A percentile compares a stretch with the other conserved stretches of the same genome.
Conservation (phyloP, 2,329 filamentous ascomycete genomes). For the Scedosporium minutisporum region DNA sequence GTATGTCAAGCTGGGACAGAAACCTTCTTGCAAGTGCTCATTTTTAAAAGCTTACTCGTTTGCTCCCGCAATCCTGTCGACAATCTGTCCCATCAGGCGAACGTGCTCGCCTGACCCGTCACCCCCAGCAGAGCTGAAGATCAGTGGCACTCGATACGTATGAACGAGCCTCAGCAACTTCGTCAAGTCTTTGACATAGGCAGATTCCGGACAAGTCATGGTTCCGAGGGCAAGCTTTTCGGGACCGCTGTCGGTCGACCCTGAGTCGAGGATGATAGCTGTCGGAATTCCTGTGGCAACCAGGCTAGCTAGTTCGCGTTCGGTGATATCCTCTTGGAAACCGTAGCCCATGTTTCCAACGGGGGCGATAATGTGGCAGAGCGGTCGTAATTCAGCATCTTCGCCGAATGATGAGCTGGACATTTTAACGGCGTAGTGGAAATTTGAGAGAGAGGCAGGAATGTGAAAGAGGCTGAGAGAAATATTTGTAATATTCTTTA, state of each 20-base stretch:
- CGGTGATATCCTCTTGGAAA: conserved; percentile 23
- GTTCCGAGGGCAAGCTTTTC: conserved; percentile 29
- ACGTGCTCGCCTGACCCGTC: conserved; percentile 37
- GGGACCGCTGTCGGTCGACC: conserved; percentile 26
- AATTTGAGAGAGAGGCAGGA: background rate
- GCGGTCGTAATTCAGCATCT: background rate
- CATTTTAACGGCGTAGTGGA: background rate
- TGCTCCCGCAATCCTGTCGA: conserved; percentile 21
- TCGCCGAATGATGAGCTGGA: background rate
- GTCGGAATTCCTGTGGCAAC: conserved; percentile 19
- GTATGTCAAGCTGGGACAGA: too few species aligned
- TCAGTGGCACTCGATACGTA: conserved; percentile 24
- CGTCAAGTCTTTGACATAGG: conserved; percentile 31
- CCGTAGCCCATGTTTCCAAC: conserved; percentile 42
- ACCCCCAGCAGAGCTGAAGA: conserved; percentile 36
- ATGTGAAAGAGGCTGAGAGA: too few species aligned
- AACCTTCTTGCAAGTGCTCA: too few species aligned
- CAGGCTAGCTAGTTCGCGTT: conserved; percentile 15
- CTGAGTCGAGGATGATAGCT: conserved; percentile 25
- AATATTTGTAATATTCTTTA: too few species aligned
- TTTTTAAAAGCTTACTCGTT: conserved; percentile 7
- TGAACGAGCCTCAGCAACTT: conserved; percentile 26
- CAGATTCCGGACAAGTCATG: conserved; percentile 27
- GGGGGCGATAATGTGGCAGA: conserved; percentile 34
- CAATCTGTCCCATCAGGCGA: conserved; percentile 26